A percentile compares a stretch with the other conserved stretches of the same genome.
Evolutionary conservation across 306 rosid genomes (phyloP).

Genomic region (Dalbergia oliveri): DNA sequence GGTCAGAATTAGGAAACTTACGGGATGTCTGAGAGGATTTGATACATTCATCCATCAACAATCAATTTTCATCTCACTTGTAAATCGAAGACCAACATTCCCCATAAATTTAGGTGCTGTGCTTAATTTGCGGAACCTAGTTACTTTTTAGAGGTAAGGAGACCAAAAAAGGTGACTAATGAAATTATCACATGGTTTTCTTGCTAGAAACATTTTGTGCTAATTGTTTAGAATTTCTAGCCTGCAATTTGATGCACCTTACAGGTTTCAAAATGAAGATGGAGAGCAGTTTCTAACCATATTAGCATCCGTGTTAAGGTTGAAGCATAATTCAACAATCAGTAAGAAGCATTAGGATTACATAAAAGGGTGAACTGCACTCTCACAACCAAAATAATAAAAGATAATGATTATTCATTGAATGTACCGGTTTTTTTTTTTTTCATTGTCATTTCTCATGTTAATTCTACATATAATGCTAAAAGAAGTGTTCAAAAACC

Average conservation of each 20-base stretch:
- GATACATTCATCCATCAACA: slow-evolving; percentile 12
- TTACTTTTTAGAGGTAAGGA: no score
- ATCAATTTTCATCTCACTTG: slow-evolving; percentile 20
- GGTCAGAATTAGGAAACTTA: no score
- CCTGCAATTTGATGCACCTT: neutral
- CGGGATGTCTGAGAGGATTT: neutral
- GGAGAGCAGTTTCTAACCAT: neutral
- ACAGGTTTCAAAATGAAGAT: neutral
- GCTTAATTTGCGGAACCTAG: neutral
- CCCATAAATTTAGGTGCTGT: neutral
- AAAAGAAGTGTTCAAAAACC: neutral
- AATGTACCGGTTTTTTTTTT: neutral
- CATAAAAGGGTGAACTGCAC: neutral
- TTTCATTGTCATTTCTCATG: neutral
- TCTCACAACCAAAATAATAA: no score
- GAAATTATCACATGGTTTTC: neutral
- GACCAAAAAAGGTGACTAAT: slow-evolving; percentile 2
- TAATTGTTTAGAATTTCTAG: neutral
- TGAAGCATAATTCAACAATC: neutral
- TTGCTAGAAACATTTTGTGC: slow-evolving; percentile 2
- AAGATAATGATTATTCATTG: neutral
- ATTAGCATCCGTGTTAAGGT: neutral
- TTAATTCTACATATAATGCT: neutral
- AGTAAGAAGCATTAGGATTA: neutral
- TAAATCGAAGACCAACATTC: neutral